Evolutionary conservation across 2,329 filamentous ascomycete species (phyloP).

Genomic region (Aspergillus pseudonomiae): DNA sequence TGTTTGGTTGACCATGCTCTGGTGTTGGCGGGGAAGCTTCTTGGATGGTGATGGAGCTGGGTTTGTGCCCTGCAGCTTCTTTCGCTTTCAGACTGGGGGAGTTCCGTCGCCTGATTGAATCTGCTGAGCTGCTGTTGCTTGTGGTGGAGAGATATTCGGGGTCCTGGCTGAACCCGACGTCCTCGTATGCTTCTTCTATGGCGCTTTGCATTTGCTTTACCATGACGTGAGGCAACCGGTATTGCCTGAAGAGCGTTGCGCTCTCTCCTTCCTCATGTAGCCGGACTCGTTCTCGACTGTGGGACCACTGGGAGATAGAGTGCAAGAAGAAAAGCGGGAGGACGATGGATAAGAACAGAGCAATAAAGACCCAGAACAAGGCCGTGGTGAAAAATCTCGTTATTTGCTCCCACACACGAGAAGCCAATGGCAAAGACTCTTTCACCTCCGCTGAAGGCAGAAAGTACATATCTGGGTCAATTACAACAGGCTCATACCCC

Average conservation of each 20-base stretch:
- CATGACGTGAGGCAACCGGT: constrained; percentile 71
- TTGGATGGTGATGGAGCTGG: neutral
- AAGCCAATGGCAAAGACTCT: constrained; percentile 28
- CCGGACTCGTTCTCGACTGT: constrained; percentile 73
- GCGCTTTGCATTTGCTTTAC: constrained; percentile 74
- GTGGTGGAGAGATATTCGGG: constrained; percentile 70
- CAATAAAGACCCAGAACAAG: constrained; percentile 66
- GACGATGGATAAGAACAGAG: constrained; percentile 74
- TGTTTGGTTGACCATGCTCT: neutral
- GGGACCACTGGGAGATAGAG: constrained; percentile 73
- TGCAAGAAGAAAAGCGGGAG: constrained; percentile 73
- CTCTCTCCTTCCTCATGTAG: constrained; percentile 73
- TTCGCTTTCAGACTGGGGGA: neutral
- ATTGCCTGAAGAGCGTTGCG: constrained; percentile 68
- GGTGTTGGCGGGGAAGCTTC: neutral
- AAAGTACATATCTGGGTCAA: constrained; percentile 57
- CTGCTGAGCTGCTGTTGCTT: constrained; percentile 33
- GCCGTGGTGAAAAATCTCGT: constrained; percentile 54
- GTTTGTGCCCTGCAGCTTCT: constrained; percentile 2
- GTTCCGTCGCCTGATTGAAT: neutral
- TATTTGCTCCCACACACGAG: constrained; percentile 36
- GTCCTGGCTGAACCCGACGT: constrained; percentile 67
- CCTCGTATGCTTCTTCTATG: constrained; percentile 77
- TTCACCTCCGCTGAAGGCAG: constrained; percentile 31
- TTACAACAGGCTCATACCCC: constrained; percentile 73